A percentile compares a stretch with the other conserved stretches of the same genome.
Conservation (phyloP, 345 rosid species). For the Rhodomyrtus tomentosa region DNA sequence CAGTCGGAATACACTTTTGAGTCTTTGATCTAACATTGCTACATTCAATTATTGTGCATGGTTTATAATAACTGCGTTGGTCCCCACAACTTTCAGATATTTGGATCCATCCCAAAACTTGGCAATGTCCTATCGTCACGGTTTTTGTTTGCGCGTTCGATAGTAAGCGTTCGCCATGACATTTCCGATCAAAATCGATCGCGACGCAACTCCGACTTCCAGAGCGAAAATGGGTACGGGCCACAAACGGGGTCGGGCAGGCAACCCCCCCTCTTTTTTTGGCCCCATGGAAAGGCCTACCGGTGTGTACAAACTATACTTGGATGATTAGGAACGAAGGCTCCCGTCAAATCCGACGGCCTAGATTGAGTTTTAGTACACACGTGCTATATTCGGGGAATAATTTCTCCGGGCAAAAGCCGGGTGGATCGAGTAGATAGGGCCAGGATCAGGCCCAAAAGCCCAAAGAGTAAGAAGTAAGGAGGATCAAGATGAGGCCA, state of each 20-base stretch:
- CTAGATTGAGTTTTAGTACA: not conserved
- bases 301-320: not conserved
- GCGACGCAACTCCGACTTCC: not conserved
- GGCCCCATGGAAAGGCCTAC: rapidly evolving
- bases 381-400: rapidly evolving
- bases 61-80: not conserved
- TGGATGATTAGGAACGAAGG: not conserved
- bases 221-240: not conserved
- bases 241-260: not conserved
- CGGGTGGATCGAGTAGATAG: not conserved
- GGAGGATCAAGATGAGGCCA: not conserved
- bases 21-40: not conserved
- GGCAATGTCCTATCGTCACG: no score
- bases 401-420: not conserved
- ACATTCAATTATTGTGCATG: not conserved
- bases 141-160: no score
- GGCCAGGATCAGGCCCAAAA: not conserved
- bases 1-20: not conserved
- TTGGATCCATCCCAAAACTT: not conserved
- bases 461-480: not conserved
- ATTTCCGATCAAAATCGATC: not conserved
- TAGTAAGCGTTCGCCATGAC: not conserved
- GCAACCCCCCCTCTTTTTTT: not conserved
- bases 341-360: not conserved
- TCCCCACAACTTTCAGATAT: not conserved